Evolutionary conservation across 2,329 filamentous ascomycete species (phyloP).

Genomic region (Hypocrella siamensis): DNA sequence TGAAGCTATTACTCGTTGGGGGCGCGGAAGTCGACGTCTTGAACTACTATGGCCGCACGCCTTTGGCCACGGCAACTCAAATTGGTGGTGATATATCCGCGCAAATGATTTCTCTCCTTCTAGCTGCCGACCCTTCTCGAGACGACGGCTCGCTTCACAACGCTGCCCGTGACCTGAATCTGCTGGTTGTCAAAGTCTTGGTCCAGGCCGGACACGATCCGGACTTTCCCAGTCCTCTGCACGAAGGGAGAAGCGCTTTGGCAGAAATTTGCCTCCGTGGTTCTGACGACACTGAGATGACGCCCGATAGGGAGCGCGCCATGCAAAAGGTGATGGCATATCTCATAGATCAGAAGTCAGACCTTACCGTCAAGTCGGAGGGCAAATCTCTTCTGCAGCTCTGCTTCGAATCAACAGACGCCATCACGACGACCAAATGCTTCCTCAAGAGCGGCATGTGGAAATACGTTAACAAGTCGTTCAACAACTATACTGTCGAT

Average conservation of each 20-base stretch:
- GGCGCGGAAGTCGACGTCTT: slow-evolving; percentile 43
- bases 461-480: slow-evolving; percentile 46
- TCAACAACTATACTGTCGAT: slow-evolving; percentile 36
- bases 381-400: slow-evolving; percentile 44
- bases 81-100: slow-evolving; percentile 37
- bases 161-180: slow-evolving; percentile 41
- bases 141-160: slow-evolving; percentile 56
- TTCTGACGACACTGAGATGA: slow-evolving; percentile 27
- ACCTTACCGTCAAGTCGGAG: slow-evolving; percentile 36
- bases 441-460: slow-evolving; percentile 49
- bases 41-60: slow-evolving; percentile 41
- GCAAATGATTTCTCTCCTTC: slow-evolving; percentile 36
- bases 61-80: slow-evolving; percentile 42
- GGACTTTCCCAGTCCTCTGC: slow-evolving; percentile 47
- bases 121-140: slow-evolving; percentile 37
- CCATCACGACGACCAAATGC: slow-evolving; percentile 37
- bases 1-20: slow-evolving; percentile 37
- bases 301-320: slow-evolving; percentile 29
- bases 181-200: slow-evolving; percentile 38
- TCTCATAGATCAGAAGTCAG: slow-evolving; percentile 39
- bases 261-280: slow-evolving; percentile 47
- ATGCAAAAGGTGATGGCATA: slow-evolving; percentile 42
- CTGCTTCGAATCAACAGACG: slow-evolving; percentile 40
- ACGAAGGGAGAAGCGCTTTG: slow-evolving; percentile 46
- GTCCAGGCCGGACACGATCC: slow-evolving; percentile 44